These are phyloP conservation scores for Lactarius tabidus DNA, from an alignment of 768 basidiomycete genomes.

Conservation along the genomic window DNA sequence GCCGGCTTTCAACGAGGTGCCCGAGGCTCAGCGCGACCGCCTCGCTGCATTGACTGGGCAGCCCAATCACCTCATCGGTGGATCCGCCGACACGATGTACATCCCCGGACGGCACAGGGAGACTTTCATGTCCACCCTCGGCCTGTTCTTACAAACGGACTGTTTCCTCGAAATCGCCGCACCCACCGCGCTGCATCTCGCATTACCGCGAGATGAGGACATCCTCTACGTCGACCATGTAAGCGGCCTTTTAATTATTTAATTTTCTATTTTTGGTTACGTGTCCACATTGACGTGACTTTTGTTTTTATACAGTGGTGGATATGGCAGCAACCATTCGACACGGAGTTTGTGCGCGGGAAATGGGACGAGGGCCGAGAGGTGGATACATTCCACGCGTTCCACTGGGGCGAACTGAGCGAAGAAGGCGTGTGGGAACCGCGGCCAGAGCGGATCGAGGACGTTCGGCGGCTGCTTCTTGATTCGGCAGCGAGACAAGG, in stretches of 20 bases:
- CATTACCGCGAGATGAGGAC: slow-evolving; percentile 36
- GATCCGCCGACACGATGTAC: slow-evolving; percentile 48
- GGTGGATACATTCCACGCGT: slow-evolving; percentile 50
- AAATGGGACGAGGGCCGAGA: slow-evolving; percentile 45
- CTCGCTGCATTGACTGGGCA: slow-evolving; percentile 36
- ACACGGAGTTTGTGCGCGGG: slow-evolving; percentile 43
- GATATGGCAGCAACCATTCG: slow-evolving; percentile 46
- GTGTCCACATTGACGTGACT: neutral
- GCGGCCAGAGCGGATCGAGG: slow-evolving; percentile 35
- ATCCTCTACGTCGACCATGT: slow-evolving; percentile 49
- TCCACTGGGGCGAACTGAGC: slow-evolving; percentile 45
- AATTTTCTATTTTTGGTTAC: neutral
- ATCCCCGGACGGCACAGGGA: slow-evolving; percentile 41
- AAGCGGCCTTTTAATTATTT: slow-evolving; percentile 22
- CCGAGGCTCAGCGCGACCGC: slow-evolving; percentile 35
- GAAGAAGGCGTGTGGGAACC: slow-evolving; percentile 35
- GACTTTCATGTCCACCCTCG: slow-evolving; percentile 41
- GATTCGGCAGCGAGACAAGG: slow-evolving; percentile 41
- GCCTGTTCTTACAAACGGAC: slow-evolving; percentile 43
- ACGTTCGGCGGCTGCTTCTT: slow-evolving; percentile 35
- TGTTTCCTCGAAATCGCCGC: slow-evolving; percentile 50
- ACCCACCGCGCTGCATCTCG: slow-evolving; percentile 44
- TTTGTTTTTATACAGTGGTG: slow-evolving; percentile 38
- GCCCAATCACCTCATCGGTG: slow-evolving; percentile 41
- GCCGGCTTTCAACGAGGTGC: slow-evolving; percentile 38